phyloP scores from a whole-genome alignment of 2,329 filamentous ascomycete species.

The Grosmannia penicillata region DNA sequence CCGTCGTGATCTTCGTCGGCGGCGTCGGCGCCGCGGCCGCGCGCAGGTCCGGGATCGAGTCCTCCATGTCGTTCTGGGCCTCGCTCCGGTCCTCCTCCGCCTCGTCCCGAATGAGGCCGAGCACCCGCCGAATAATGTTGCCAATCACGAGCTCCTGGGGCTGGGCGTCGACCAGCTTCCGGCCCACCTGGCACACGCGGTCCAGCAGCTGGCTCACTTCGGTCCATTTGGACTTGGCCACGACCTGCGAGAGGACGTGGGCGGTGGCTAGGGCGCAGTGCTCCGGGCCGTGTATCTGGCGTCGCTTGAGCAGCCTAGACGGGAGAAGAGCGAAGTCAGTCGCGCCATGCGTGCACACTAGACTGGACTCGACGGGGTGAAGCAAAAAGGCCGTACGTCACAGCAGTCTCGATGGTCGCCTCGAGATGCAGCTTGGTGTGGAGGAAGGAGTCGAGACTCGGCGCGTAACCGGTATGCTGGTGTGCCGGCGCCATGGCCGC shows the following conservation, averaged over 20 bases:
- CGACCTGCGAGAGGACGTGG: slow-evolving; percentile 73
- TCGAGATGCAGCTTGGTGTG: slow-evolving; percentile 54
- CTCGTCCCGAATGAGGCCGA: slow-evolving; percentile 85
- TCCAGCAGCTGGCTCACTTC: slow-evolving; percentile 67
- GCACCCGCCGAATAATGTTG: slow-evolving; percentile 81
- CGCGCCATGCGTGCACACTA: background rate
- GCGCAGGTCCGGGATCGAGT: slow-evolving; percentile 26
- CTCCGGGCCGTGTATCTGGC: slow-evolving; percentile 78
- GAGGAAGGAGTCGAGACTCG: slow-evolving; percentile 63
- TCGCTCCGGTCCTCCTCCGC: slow-evolving; percentile 63
- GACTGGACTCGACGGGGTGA: no score
- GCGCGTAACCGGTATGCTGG: slow-evolving; percentile 39
- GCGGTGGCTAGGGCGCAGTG: slow-evolving; percentile 85
- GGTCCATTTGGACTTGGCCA: slow-evolving; percentile 64
- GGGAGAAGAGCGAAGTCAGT: background rate
- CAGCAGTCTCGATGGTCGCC: slow-evolving; percentile 66
- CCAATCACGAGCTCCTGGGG: slow-evolving; percentile 84
- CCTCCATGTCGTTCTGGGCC: slow-evolving; percentile 34
- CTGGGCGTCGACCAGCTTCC: slow-evolving; percentile 65
- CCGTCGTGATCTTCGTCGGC: slow-evolving; percentile 26
- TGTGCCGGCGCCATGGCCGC: slow-evolving; percentile 38
- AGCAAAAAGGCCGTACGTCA: slow-evolving; percentile 44
- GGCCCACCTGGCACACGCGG: slow-evolving; percentile 65
- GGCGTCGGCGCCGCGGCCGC: no score
- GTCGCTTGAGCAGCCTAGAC: slow-evolving; percentile 69